Evolutionary conservation across 2,329 filamentous ascomycete genomes (phyloP).

Genomic region (Epicoccum sorghinum): DNA sequence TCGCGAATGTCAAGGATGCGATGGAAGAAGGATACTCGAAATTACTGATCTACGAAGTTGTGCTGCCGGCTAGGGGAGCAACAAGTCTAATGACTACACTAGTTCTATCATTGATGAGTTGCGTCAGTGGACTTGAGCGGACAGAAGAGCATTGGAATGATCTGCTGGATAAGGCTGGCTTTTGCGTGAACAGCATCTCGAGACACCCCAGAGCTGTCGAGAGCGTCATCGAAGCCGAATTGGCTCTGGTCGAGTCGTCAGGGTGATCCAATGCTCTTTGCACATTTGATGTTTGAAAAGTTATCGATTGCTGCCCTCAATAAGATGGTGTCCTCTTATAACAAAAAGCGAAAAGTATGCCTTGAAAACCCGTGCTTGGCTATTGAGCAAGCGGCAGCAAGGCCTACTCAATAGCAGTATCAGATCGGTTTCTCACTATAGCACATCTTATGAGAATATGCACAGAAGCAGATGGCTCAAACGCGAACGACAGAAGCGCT

Average conservation of each 20-base stretch:
- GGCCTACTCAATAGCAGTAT: no score
- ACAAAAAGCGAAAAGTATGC: no score
- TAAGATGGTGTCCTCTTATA: no score
- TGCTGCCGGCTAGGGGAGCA: constrained; percentile 10
- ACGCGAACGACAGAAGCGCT: no score
- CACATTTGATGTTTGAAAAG: no score
- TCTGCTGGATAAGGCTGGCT: constrained; percentile 6
- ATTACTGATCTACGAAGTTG: constrained; percentile 15
- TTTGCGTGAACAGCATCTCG: constrained; percentile 10
- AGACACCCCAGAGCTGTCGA: constrained; percentile 12
- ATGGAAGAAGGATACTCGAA: constrained; percentile 20
- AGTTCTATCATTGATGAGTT: constrained; percentile 16
- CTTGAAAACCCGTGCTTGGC: no score
- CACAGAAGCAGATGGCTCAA: no score
- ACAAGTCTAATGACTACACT: constrained; percentile 16
- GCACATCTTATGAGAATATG: no score
- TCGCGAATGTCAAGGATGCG: constrained; percentile 15
- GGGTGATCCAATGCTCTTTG: no score
- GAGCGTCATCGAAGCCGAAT: constrained; percentile 13
- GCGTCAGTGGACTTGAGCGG: constrained; percentile 12
- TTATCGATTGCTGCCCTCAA: no score
- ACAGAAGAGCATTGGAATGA: constrained; percentile 14
- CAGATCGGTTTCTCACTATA: no score
- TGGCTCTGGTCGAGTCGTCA: background rate
- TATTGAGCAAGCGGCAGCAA: no score